Conservation (phyloP, 208 protist genomes). For the Trypanosoma brucei region DNA sequence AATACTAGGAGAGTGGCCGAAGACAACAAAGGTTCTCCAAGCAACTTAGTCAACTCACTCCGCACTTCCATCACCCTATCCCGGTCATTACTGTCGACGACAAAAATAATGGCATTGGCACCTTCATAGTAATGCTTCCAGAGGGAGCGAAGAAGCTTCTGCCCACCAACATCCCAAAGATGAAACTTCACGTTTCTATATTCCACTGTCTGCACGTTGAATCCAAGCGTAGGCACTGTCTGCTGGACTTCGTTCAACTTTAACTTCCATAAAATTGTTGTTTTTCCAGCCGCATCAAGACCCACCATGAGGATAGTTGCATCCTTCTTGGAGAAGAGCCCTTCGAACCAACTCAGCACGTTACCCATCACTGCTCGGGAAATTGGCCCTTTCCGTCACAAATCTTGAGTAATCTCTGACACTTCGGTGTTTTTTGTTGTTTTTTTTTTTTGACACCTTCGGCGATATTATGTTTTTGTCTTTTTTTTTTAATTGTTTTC, state of each 20-base stretch:
- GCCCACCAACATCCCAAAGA: constrained; percentile 97
- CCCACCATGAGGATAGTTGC: constrained; percentile 94
- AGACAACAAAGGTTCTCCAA: constrained; percentile 79
- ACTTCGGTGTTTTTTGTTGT: too few relatives aligned
- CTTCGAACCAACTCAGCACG: constrained; percentile 59
- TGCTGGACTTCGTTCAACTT: constrained; percentile 95
- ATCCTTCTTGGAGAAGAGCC: constrained; percentile 87
- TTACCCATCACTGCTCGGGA: constrained; percentile 43
- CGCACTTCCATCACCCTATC: constrained; percentile 75
- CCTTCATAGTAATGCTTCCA: constrained; percentile 98
- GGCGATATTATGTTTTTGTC: too few relatives aligned
- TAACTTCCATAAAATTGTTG: constrained; percentile 96
- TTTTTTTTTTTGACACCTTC: too few relatives aligned
- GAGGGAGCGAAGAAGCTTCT: constrained; percentile 93
- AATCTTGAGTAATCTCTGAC: too few relatives aligned
- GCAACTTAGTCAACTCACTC: constrained; percentile 70
- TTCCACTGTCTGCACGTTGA: constrained; percentile 97
- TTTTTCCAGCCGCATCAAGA: constrained; percentile 97
- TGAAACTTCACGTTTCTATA: constrained; percentile 98
- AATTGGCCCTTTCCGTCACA: not conserved
- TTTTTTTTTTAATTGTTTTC: too few relatives aligned
- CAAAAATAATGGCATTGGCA: constrained; percentile 92
- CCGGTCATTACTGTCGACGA: constrained; percentile 91
- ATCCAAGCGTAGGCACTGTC: constrained; percentile 97
- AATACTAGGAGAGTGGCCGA: constrained; percentile 88